Base-by-base conservation (phyloP, 257 asterid genomes). In the Capsicum baccatum region DNA sequence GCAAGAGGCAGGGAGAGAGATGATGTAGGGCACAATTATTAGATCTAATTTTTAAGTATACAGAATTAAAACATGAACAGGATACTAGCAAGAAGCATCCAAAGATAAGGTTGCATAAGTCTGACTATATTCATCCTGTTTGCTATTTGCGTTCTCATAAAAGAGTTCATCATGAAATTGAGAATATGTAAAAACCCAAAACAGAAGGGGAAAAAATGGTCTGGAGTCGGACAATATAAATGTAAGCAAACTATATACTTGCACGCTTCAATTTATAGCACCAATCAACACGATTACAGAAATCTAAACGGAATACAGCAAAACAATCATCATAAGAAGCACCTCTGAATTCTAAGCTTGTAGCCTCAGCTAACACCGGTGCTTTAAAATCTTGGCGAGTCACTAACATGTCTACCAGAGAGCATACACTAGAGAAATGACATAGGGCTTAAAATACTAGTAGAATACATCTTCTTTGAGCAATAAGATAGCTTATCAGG, bases 101-200 rank as follows among this genome's bases (percentile, higher is more conserved):
- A 33, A 66, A 66, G 73, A 66, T 13, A 66, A 66, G 73, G 47
- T 66, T 33, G 17, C n/a, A 66, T 13, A 66, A 2, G 17, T 64
- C 71, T 33, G 47, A 66, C n/a, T 35, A 67, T 67, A 33, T 67
- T 15, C 48, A 35, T 67, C 74, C n/a, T 66, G 73, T 67, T 67
- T 10, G 19, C 10, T 67, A 3, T 35, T 67, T 35, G 11, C 74
- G 35, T 35, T 33, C 48, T 5, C 74, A 67, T 67, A 66, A 71
- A 71, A 12, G 9, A 19, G 48, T 19, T 44, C 3, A 0, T 71
- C 58, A 47, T 71, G 58, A 71, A 71, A 44, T 11, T 9, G 42
- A 48, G 48, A 37, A 48, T 0, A 71, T 48, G 9, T 19, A 42
- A n/a, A 67, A 39, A 68, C 2, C 44, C 4, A 37, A 68, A 37